phyloP scores from a whole-genome alignment of 2,329 filamentous ascomycete genomes.

The Pseudocercospora musae region DNA sequence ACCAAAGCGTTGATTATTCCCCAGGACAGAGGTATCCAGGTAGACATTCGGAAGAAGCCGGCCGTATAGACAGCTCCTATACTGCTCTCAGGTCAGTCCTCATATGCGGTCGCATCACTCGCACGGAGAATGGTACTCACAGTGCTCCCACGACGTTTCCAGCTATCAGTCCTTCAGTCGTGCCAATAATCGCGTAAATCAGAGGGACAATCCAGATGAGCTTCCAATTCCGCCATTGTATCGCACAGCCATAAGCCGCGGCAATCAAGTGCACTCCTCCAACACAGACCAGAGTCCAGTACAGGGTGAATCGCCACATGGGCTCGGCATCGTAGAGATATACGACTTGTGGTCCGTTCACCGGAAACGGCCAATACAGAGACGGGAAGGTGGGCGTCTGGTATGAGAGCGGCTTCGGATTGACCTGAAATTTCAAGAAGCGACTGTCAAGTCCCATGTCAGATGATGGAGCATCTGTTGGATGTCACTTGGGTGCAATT shows the following conservation, averaged over 20 bases:
- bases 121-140: conserved; percentile 50
- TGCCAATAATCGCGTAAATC: conserved; percentile 68
- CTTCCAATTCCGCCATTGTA: conserved; percentile 60
- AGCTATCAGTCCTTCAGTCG: conserved; percentile 71
- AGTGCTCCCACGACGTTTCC: conserved; percentile 78
- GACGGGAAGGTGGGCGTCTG: conserved; percentile 71
- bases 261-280: conserved; percentile 70
- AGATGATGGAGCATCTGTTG: not conserved
- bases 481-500: not conserved
- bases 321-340: conserved; percentile 73
- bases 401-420: conserved; percentile 58
- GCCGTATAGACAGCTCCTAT: conserved; percentile 76
- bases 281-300: conserved; percentile 82
- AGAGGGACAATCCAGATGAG: conserved; percentile 68
- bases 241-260: conserved; percentile 66
- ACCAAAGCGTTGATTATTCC: conserved; percentile 78
- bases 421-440: conserved; percentile 46
- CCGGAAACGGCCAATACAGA: conserved; percentile 69
- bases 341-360: conserved; percentile 53
- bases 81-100: conserved; percentile 42
- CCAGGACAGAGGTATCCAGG: conserved; percentile 91
- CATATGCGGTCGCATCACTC: not conserved
- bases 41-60: conserved; percentile 86
- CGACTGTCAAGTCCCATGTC: conserved; percentile 23
- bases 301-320: conserved; percentile 82